These are phyloP conservation scores for Puya raimondii DNA, from an alignment of 176 grass and related monocot genomes.

Conservation along the genomic window DNA sequence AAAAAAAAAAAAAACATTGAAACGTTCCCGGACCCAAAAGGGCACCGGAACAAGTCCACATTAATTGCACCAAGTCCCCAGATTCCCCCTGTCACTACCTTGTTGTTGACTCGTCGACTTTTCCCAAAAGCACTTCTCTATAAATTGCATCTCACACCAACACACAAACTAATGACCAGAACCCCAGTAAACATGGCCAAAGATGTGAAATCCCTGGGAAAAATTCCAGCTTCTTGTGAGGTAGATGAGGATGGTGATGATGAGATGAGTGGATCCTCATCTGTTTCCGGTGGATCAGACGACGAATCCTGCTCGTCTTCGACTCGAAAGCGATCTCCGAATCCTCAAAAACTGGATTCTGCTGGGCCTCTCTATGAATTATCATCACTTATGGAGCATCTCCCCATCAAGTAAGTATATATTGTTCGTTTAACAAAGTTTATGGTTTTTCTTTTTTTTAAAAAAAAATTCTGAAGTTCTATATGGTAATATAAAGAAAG, in stretches of 20 bases:
- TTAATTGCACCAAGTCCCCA: neutral
- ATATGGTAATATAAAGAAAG: too few relatives aligned
- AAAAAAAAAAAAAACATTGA: too few relatives aligned
- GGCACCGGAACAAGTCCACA: neutral
- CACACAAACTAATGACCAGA: neutral
- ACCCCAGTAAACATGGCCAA: conserved; percentile 7
- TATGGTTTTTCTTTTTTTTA: too few relatives aligned
- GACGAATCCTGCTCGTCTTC: conserved; percentile 33
- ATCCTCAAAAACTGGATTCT: conserved; percentile 26
- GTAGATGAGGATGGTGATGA: conserved; percentile 41
- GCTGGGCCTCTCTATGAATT: conserved; percentile 37
- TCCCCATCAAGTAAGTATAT: conserved; percentile 57
- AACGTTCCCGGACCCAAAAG: neutral
- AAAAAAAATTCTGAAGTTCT: too few relatives aligned
- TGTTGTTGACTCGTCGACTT: too few relatives aligned
- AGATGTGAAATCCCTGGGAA: conserved; percentile 5
- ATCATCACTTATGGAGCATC: conserved; percentile 49
- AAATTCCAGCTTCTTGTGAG: conserved; percentile 9
- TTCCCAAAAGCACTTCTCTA: too few relatives aligned
- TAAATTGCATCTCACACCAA: too few relatives aligned
- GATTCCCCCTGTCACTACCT: neutral
- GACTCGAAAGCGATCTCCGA: conserved; percentile 2
- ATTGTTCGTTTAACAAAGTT: too few relatives aligned
- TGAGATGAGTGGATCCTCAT: conserved; percentile 53
- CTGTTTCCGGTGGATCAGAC: conserved; percentile 36